A percentile compares a stretch with the other conserved stretches of the same genome.
Conservation (phyloP, 202 grass and related monocot genomes). For the Musa balbisiana region DNA sequence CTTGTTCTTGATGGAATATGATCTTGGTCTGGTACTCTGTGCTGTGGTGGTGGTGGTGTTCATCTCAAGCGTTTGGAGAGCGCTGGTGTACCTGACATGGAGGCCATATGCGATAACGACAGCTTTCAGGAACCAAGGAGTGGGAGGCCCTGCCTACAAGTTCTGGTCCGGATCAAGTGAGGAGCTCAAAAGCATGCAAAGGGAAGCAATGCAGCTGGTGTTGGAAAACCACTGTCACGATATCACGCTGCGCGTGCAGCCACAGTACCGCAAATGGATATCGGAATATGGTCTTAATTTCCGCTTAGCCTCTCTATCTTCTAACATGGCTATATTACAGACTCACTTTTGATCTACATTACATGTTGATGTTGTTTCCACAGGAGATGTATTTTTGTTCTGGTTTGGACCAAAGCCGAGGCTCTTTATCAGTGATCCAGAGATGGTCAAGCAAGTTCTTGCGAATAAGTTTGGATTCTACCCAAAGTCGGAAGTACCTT, state of each 20-base stretch:
- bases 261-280: neutral
- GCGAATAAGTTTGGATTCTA: conserved; percentile 1
- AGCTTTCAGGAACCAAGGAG: conserved; percentile 4
- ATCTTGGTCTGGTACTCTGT: neutral
- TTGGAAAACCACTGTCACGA: neutral
- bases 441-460: conserved; percentile 9
- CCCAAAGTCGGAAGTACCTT: neutral
- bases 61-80: neutral
- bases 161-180: neutral
- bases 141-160: neutral
- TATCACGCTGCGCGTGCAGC: neutral
- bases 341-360: neutral
- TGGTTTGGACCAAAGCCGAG: neutral
- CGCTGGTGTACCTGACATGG: neutral
- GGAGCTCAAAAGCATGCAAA: neutral
- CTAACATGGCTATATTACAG: neutral
- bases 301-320: neutral
- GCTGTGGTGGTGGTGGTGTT: neutral
- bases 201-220: neutral
- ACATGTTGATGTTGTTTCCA: neutral
- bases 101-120: neutral
- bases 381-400: neutral
- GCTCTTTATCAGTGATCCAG: neutral
- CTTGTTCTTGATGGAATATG: too few relatives aligned
- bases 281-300: neutral